Evolutionary conservation across 169 alveolate species (phyloP), one percentile per base, ranked within the genome.

Genomic region (Plasmodium chabaudi): DNA sequence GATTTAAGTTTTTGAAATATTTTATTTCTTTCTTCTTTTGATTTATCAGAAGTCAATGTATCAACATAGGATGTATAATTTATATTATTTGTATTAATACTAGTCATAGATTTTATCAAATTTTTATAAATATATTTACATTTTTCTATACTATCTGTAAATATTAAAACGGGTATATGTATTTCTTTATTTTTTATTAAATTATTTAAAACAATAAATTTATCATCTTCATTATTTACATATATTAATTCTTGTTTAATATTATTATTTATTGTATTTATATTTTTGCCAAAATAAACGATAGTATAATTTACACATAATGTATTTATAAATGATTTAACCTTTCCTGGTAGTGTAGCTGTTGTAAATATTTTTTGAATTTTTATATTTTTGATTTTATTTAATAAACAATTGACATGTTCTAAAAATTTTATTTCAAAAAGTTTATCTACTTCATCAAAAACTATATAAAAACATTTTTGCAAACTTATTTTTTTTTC

Each of bases 281-380:
- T 86, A 59, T 34, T 86, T 47, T 70, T 61, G 1, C 91, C 91
- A 68, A 70, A 69, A 73, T 70, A 86, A 2, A 86, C 91, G 5
- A 70, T 42, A 6, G 69, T 46, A 47, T 86, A 65, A 13, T 59
- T 86, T 51, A 65, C 13, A 42, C 91, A 86, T 9, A 86, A 46
- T 7, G 91, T 86, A 9, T 68, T 68, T 39, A 86, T 69, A 51
- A 86, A 86, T 39, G 39, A 57, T 47, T 73, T 60, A 5, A 57
- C 51, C 1, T 63, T 64, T 21, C 87, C 87, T 64, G 91, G 91
- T 21, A 86, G 17, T 15, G 91, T 86, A 17, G 91, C 91, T 13
- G 91, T 86, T n/a, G 91, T 86, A 23, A 86, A 86, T 13, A 86
- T 63, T 65, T 86, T 86, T 53, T 86, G 91, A 21, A 70, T 71